Evolutionary conservation across 768 basidiomycete genomes (phyloP), one percentile per base, ranked within the genome.

Genomic region (Auriscalpium orientale): DNA sequence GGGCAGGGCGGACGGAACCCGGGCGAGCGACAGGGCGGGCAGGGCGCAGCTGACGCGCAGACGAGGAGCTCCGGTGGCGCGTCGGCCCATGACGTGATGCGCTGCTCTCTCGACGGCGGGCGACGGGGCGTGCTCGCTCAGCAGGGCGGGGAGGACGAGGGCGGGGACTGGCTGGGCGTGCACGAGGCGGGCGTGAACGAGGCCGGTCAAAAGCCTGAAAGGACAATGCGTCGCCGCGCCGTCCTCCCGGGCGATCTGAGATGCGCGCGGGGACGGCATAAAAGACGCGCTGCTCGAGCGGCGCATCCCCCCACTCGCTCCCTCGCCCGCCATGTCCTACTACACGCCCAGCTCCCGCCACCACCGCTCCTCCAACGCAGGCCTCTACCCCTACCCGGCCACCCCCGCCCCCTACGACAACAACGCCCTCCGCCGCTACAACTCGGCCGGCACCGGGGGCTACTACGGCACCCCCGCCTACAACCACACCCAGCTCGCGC

Each of bases 381-480:
- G 65, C n/a, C 44, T 58, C 21, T 60, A 62, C 38, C 53, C 63
- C 47, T 59, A 66, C 44, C 60, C 58, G 1, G 13, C 50, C 54
- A 63, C 66, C 2, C 64, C 64, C 15, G 67, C 64, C 18, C 56
- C 67, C 40, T 59, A 62, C 53, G 56, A 65, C 10, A 55, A 64
- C 49, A 56, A 64, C 50, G 46, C 57, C 65, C 47, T 40, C 37
- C 40, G 46, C 46, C 54, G 56, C 58, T 54, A 57, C 51, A 37
- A 47, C 49, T 38, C 51, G 40, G 48, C 57, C 28, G 7, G 8
- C 46, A 22, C n/a, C 3, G 55, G 36, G 11, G 37, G n/a, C n/a
- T 53, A 58, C 46, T 50, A 54, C 48, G 28, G 34, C 45, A 49
- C 58, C 35, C 54, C 58, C 18, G 16, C 44, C 12, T 15, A 37